Base-by-base conservation (phyloP, 2,329 filamentous ascomycete species). In the Trematosphaeria pertusa region DNA sequence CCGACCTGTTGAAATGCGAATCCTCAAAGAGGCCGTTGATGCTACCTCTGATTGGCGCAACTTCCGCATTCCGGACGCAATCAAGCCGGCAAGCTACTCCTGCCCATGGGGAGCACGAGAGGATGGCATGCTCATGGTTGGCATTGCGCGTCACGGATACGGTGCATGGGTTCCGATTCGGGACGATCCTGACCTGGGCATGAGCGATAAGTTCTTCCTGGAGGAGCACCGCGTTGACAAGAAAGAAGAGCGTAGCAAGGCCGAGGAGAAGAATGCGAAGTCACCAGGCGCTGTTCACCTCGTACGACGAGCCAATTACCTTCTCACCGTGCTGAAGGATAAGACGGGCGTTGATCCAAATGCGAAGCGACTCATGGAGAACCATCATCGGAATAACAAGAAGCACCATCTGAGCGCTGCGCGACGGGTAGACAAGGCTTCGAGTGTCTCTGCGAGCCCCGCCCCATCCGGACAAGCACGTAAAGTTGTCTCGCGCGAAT, bases 201-300 rank as follows among this genome's bases (percentile, higher is more conserved):
- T 99, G 76, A 77, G 79, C 1, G 91, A 96, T 62, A 97, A 97
- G 66, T 89, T 97, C 69, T 99, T 96, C 75, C 77, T 99, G 1
- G 94, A 99, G 69, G 95, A 99, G 72, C 92, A 97, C 70, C 88
- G 93, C n/a, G 93, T 97, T 14, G 94, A 96, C 71, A 94, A 95
- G 75, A 97, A 97, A 70, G 92, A 94, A 63, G 91, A 97, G 71
- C 87, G 94, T 26, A 88, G 80, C 64, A 90, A 91, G 63, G 84
- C 78, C 12, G 87, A 90, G 14, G 75, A 83, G 54, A 85, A 85
- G 62, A 80, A 80, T 14, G 89, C 89, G 26, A 95, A 96, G 64
- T 96, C 93, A 2, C 94, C 94, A 3, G 94, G 94, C n/a, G 93
- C 94, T 17, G 94, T 99, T 20, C 94, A 99, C 69, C 85, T 99